A percentile compares a stretch with the other conserved stretches of the same genome.
Conservation (phyloP, 495 filamentous ascomycete genomes). For the Aspergillus nanangensis region DNA sequence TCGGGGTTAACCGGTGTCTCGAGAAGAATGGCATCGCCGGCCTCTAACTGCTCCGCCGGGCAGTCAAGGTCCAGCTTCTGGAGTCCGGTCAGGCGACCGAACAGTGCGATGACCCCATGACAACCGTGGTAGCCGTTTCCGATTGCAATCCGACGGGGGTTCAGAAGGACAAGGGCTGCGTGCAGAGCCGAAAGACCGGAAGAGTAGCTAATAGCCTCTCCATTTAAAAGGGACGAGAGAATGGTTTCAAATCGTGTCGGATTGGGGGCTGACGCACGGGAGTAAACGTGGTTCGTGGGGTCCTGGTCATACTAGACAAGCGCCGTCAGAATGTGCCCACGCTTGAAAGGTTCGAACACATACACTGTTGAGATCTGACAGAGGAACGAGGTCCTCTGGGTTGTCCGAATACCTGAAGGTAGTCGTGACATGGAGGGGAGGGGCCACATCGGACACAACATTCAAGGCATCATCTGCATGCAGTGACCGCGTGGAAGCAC, state of each 20-base stretch:
- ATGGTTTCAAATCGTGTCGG: slow-evolving; percentile 79
- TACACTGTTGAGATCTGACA: slow-evolving; percentile 31
- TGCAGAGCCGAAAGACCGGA: slow-evolving; percentile 87
- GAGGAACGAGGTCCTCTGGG: slow-evolving; percentile 55
- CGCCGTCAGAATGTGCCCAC: not conserved
- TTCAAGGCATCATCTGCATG: slow-evolving; percentile 83
- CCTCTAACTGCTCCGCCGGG: slow-evolving; percentile 46
- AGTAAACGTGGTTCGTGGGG: slow-evolving; percentile 60
- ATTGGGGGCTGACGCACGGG: slow-evolving; percentile 69
- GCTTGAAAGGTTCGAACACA: slow-evolving; percentile 3
- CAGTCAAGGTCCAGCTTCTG: slow-evolving; percentile 62
- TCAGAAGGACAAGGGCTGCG: slow-evolving; percentile 69
- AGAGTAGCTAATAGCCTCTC: slow-evolving; percentile 66
- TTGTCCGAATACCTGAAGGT: slow-evolving; percentile 77
- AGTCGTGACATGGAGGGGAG: slow-evolving; percentile 80
- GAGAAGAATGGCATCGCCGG: slow-evolving; percentile 83
- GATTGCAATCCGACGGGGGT: slow-evolving; percentile 74
- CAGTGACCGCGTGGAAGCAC: slow-evolving; percentile 64
- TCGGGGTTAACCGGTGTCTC: slow-evolving; percentile 91
- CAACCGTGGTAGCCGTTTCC: slow-evolving; percentile 88
- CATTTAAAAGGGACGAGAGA: slow-evolving; percentile 67
- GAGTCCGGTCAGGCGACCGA: slow-evolving; percentile 66
- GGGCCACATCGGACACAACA: slow-evolving; percentile 69
- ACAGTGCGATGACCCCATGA: slow-evolving; percentile 72
- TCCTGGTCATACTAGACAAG: slow-evolving; percentile 17